Evolutionary conservation across 441 rosid genomes (phyloP), one percentile per base, ranked within the genome.

Genomic region (Gossypium schwendimanii): DNA sequence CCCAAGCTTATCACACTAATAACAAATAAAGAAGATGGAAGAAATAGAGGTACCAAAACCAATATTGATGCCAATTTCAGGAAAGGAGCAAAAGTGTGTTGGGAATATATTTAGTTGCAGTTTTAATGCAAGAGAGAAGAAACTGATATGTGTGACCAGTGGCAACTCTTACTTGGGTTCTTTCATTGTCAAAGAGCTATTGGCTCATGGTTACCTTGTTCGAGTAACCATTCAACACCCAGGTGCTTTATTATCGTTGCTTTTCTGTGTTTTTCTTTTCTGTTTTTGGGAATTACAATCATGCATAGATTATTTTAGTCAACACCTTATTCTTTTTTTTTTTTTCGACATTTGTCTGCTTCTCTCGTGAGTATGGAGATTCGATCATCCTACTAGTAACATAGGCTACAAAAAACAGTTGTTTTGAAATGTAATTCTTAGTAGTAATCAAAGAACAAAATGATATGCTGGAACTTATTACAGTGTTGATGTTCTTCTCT

Each of bases 111-210:
- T 55, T n/a, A 54, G 71, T 44, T 18, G 70, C 24, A 12, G 60
- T 63, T 78, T 76, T 61, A 74, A 17, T 36, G 77, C 72, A 26
- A 45, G 76, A 76, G 82, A 80, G 53, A 77, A 75, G 23, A 75
- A 77, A 33, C 69, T 83, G 72, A 75, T 83, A 36, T 83, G 84
- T 68, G 84, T 83, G n/a, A 83, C 83, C 6, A 58, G 74, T 65
- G 87, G 81, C 10, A 83, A 79, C 39, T 83, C 84, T 33, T 75
- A 18, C 65, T 71, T 83, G 50, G 83, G 78, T 52, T 77, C 81
- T 57, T 66, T 11, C 21, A 39, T 83, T 6, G 77, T 75, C 54
- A 79, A 77, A 73, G 62, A 75, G 69, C 83, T 84, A 61, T 12
- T 81, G 77, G 76, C 84, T 77, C 74, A 49, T 53, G 75, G 77